These are phyloP conservation scores for Prunus dulcis DNA, from an alignment of 306 rosid species.

Conservation along the genomic window DNA sequence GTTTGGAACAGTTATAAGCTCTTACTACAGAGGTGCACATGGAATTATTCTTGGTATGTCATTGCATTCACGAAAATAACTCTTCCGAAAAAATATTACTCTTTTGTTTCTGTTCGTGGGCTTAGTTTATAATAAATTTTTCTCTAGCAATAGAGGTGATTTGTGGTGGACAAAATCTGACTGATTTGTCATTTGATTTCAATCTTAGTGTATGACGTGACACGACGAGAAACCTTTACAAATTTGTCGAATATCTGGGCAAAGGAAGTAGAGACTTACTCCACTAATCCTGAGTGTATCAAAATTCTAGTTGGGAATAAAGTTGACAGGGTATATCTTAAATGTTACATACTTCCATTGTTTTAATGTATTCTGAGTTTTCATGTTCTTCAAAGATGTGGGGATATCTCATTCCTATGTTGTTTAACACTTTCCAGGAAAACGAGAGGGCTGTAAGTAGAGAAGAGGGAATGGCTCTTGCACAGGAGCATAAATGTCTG, in stretches of 20 bases:
- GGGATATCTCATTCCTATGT: background rate
- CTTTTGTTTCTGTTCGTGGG: background rate
- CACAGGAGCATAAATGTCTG: constrained; percentile 60
- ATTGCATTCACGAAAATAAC: background rate
- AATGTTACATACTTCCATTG: background rate
- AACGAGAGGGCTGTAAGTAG: constrained; percentile 65
- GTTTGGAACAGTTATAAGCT: constrained; percentile 85
- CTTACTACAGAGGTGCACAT: constrained; percentile 95
- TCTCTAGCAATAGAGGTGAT: background rate
- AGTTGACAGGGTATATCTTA: constrained; percentile 66
- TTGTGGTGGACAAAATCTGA: constrained; percentile 5
- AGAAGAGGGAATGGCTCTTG: constrained; percentile 88
- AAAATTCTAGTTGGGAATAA: constrained; percentile 88
- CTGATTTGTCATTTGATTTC: constrained; percentile 12
- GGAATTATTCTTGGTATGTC: constrained; percentile 90
- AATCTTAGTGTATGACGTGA: constrained; percentile 76
- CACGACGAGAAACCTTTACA: constrained; percentile 77
- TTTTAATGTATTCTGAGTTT: background rate
- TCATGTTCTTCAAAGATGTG: background rate
- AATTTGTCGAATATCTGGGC: constrained; percentile 73
- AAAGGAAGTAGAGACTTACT: constrained; percentile 75
- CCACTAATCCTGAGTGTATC: constrained; percentile 63
- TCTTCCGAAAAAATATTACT: too few relatives aligned
- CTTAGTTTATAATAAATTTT: background rate
- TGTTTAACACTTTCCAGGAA: constrained; percentile 41